Evolutionary conservation across 2,329 filamentous ascomycete genomes (phyloP), one percentile per base, ranked within the genome.

Genomic region (Alternaria sp.): DNA sequence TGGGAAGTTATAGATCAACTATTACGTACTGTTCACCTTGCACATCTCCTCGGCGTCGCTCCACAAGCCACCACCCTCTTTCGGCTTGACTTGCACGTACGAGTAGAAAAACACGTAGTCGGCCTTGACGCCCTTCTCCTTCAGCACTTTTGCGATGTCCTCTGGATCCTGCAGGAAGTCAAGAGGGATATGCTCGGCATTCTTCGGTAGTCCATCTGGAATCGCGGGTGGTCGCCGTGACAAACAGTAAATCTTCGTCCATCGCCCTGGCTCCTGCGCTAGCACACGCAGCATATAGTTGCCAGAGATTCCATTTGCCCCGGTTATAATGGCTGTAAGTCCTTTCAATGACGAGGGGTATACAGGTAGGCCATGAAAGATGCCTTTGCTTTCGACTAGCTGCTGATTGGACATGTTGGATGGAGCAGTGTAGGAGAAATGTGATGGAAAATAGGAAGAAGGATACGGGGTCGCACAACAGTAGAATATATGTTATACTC

Each of bases 91-190:
- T 64, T 87, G 85, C n/a, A 86, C 77, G 75, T 87, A 87, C 2
- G 84, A 84, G 62, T 83, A 86, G 77, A 86, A 87, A 73, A 86
- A 87, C 19, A 85, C 76, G 66, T 86, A 81, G 63, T 83, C 82
- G 4, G 70, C 77, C 65, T 71, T 72, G 3, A 82, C 77, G 0
- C 72, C 67, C 15, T 76, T 75, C 23, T 76, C 67, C 59, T 77
- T 76, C 52, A 83, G 60, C 0, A 75, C 70, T 4, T 63, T 36
- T 0, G 80, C 79, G 28, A 83, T 82, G 19, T 79, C 73, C n/a
- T 76, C 68, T 11, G 78, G 75, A 5, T 73, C 63, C 19, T 76
- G 73, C 26, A 82, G 56, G 55, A 83, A 83, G 63, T 84, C 82
- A 4, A 81, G 65, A 1, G 80, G 68, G 4, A 85, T 76, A 63